Conservation (phyloP, 179 eudicot genomes). For the Drosera spatulata region DNA sequence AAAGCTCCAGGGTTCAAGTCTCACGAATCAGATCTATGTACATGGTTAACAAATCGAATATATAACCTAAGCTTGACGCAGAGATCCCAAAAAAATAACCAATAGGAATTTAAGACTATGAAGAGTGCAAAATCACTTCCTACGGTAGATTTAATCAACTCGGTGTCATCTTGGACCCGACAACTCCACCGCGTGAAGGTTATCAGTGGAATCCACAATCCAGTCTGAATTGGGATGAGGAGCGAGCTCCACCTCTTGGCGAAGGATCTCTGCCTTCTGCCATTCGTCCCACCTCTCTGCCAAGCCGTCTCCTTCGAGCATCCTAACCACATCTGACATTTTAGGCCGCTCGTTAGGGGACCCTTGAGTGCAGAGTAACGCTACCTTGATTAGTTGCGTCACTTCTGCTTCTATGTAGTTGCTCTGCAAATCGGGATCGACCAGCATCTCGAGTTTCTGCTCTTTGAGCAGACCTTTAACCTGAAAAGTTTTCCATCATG, state of each 20-base stretch:
- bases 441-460: conserved; percentile 30
- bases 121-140: too few relatives aligned
- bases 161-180: conserved; percentile 31
- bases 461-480: conserved; percentile 36
- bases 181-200: conserved; percentile 25
- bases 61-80: too few relatives aligned
- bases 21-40: too few relatives aligned
- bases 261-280: conserved; percentile 35
- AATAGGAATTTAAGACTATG: too few relatives aligned
- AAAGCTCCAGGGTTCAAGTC: too few relatives aligned
- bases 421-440: conserved; percentile 26
- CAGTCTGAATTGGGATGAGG: conserved; percentile 17
- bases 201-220: conserved; percentile 29
- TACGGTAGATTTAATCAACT: too few relatives aligned
- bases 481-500: conserved; percentile 8
- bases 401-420: conserved; percentile 19
- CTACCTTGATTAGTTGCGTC: conserved; percentile 36
- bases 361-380: conserved; percentile 35
- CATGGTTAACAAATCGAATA: too few relatives aligned
- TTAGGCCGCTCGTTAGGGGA: conserved; percentile 37
- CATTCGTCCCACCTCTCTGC: conserved; percentile 44
- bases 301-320: conserved; percentile 40
- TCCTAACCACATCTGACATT: conserved; percentile 40
- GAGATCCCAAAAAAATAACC: too few relatives aligned
- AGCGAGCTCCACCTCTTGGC: conserved; percentile 17